Percentiles rank a stretch among this genome's conserved stretches.
These are phyloP conservation scores for Hanseniaspora mollemarum DNA, from an alignment of 805 yeast species.

Conservation along the genomic window DNA sequence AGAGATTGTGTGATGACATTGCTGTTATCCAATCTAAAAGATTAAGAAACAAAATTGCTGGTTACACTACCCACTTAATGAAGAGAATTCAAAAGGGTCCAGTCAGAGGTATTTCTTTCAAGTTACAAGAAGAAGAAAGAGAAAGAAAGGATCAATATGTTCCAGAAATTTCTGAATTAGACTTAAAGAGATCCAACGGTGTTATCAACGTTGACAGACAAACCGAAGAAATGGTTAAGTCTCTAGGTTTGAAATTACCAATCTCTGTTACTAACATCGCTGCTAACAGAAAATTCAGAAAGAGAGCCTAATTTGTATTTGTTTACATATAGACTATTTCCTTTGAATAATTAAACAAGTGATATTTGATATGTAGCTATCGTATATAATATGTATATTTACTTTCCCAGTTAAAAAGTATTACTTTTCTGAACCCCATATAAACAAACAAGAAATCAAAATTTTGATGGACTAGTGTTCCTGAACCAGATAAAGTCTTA, in stretches of 20 bases:
- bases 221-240: conserved; percentile 88
- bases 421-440: conserved; percentile 15
- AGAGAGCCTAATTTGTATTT: conserved; percentile 52
- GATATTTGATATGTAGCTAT: conserved; percentile 6
- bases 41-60: conserved; percentile 99
- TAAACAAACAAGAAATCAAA: neutral
- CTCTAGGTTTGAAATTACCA: conserved; percentile 85
- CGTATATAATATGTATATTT: neutral
- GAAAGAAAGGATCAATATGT: conserved; percentile 99
- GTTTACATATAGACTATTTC: conserved; percentile 19
- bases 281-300: conserved; percentile 85
- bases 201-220: conserved; percentile 94
- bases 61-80: conserved; percentile 99
- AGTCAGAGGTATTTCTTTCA: conserved; percentile 99
- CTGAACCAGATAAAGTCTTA: no score
- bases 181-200: conserved; percentile 90
- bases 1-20: conserved; percentile 96
- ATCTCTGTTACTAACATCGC: conserved; percentile 75
- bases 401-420: conserved; percentile 5
- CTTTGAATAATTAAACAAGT: conserved; percentile 22
- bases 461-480: neutral
- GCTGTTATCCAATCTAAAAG: conserved; percentile 99
- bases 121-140: conserved; percentile 99
- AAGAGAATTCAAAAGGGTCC: conserved; percentile 99
- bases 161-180: conserved; percentile 99